phyloP scores from a whole-genome alignment of 352 stramenopile species.

The Phytophthora sp. region DNA sequence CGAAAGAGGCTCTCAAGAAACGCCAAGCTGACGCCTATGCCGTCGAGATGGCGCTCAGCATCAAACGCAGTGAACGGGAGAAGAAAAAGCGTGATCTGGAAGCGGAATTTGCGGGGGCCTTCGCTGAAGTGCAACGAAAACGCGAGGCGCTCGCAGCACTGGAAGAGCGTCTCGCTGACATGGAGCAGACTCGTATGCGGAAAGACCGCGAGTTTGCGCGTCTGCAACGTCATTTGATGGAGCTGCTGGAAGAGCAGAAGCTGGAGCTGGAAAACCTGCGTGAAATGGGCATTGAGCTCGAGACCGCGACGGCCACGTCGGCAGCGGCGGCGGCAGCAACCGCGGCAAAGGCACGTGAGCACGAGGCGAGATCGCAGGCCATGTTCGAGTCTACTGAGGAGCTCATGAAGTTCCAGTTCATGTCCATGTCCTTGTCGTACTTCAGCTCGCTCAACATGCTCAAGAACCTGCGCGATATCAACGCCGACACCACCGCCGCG shows the following conservation, averaged over 20 bases:
- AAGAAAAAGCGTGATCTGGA: conserved; percentile 92
- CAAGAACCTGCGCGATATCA: conserved; percentile 93
- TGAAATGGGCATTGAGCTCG: conserved; percentile 92
- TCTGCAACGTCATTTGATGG: conserved; percentile 93
- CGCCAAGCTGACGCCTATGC: conserved; percentile 87
- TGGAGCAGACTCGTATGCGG: conserved; percentile 91
- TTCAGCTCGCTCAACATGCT: conserved; percentile 96
- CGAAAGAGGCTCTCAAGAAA: conserved; percentile 48
- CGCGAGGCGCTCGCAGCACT: conserved; percentile 78
- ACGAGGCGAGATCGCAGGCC: conserved; percentile 88
- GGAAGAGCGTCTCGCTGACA: conserved; percentile 90
- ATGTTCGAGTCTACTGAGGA: conserved; percentile 95
- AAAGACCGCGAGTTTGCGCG: conserved; percentile 94
- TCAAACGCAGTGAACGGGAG: conserved; percentile 92
- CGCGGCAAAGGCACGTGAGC: conserved; percentile 89
- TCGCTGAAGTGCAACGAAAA: conserved; percentile 91
- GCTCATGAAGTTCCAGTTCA: conserved; percentile 98
- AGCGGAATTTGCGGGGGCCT: conserved; percentile 91
- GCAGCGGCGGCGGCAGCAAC: conserved; percentile 91
- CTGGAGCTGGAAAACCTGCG: conserved; percentile 90
- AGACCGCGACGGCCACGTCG: conserved; percentile 91
- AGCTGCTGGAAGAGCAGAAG: conserved; percentile 94
- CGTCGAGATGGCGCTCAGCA: conserved; percentile 93
- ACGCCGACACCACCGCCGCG: conserved; percentile 90
- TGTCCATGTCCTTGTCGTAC: conserved; percentile 95